Evolutionary conservation across 2,329 filamentous ascomycete genomes (phyloP).

Genomic region (Lithohypha guttulata): DNA sequence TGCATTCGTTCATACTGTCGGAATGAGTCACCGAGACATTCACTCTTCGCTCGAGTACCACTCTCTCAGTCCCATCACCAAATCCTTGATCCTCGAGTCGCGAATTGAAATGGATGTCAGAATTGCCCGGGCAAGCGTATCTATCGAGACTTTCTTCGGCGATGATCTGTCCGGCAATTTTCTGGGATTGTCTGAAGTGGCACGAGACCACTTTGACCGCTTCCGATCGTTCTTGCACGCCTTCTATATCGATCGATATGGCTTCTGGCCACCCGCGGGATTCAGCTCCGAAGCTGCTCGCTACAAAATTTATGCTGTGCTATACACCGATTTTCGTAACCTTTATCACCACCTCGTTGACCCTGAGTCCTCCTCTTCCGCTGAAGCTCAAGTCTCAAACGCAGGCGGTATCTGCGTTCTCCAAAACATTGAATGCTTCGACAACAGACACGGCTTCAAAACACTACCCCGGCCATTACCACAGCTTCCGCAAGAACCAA

Average conservation of each 20-base stretch:
- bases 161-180: conserved; percentile 57
- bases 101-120: conserved; percentile 55
- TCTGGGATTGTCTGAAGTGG: conserved; percentile 52
- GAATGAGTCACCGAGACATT: conserved; percentile 43
- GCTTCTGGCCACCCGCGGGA: conserved; percentile 57
- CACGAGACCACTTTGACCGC: conserved; percentile 57
- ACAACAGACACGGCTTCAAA: conserved; percentile 47
- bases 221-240: conserved; percentile 59
- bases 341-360: conserved; percentile 65
- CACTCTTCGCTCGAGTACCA: conserved; percentile 17
- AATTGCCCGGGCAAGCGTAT: conserved; percentile 46
- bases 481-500: conserved; percentile 42
- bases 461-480: conserved; percentile 57
- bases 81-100: conserved; percentile 47
- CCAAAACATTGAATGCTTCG: conserved; percentile 58
- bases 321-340: conserved; percentile 59
- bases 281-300: conserved; percentile 42
- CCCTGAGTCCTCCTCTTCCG: conserved; percentile 23
- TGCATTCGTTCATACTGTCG: conserved; percentile 67
- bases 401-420: conserved; percentile 57
- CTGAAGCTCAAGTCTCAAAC: conserved; percentile 44
- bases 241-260: conserved; percentile 57
- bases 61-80: neutral
- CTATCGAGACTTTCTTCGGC: conserved; percentile 57
- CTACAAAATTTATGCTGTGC: conserved; percentile 46